These are phyloP conservation scores for Coemansia sp. DNA, from an alignment of 192 early-diverging fungal genomes.

Conservation along the genomic window DNA sequence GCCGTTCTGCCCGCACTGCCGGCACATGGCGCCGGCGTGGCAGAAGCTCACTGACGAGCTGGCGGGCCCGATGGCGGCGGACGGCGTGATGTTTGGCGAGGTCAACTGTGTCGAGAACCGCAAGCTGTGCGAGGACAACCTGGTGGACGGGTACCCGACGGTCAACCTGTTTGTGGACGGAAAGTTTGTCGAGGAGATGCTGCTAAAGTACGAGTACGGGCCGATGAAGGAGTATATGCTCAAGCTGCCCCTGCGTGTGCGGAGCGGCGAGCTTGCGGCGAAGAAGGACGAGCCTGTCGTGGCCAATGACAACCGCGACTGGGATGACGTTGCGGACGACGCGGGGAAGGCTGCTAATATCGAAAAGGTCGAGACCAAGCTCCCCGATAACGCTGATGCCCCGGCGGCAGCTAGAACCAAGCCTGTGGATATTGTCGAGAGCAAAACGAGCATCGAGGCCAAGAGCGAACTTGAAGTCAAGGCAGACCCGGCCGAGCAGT, in stretches of 20 bases:
- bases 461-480: background rate
- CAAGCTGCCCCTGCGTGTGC: conserved; percentile 24
- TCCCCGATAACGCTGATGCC: background rate
- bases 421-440: too few relatives aligned
- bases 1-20: conserved; percentile 85
- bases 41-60: conserved; percentile 60
- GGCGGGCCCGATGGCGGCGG: conserved; percentile 23
- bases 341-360: conserved; percentile 4
- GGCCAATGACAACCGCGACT: conserved; percentile 43
- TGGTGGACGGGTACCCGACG: conserved; percentile 59
- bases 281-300: conserved; percentile 29
- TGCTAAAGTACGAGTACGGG: conserved; percentile 25
- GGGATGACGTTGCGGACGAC: conserved; percentile 23
- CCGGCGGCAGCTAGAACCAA: too few relatives aligned
- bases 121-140: conserved; percentile 62
- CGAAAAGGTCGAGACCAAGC: background rate
- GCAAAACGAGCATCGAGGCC: background rate
- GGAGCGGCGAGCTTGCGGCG: conserved; percentile 24
- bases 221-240: conserved; percentile 45
- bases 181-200: conserved; percentile 40
- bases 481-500: conserved; percentile 2
- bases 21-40: conserved; percentile 76
- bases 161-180: conserved; percentile 57
- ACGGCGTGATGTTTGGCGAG: conserved; percentile 62
- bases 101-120: conserved; percentile 67